Base-by-base conservation (phyloP, 352 stramenopile genomes). In the Aphanomyces stellatus region DNA sequence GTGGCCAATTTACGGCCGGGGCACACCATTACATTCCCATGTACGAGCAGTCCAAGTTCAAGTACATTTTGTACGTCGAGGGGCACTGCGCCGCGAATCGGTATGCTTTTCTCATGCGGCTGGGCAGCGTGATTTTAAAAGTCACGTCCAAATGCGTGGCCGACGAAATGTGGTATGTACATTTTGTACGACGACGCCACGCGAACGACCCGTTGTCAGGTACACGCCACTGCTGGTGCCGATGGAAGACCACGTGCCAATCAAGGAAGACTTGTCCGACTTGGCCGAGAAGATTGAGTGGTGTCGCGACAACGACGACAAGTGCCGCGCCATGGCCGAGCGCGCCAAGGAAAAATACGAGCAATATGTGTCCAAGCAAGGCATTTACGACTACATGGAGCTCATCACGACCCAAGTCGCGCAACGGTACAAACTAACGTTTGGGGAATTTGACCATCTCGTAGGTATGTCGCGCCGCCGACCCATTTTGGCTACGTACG, bases 81-180 rank as follows among this genome's bases (percentile, higher is more conserved):
- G 96, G 97, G 27, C 93, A 98, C 69, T 99, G 96, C 75, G 95
- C 96, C 51, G 96, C 96, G 13, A 99, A 97, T 82, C 93, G 96
- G 62, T 99, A 99, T 77, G 95, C 90, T 17, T 99, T 98, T 76
- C 91, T 99, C 74, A 99, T 99, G 96, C 92, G 95, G 3, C 75
- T 99, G 6, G 96, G 96, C 7, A 97, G 88, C 53, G 97, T 99
- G 24, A 99, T 99, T 73, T 78, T 99, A 10, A 99, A 99, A 77
- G 92, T 88, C 10, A 77, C 85, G 46, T 97, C 88, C 46, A 81
- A 76, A 2, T 97, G 88, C 72, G 96, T 99, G 55, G 97, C 96
- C 7, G 96, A 99, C 73, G 88, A 96, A 66, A 98, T 99, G 89
- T 99, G 90, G 90, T 97, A 42, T 25, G 30, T 34, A 49, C 24